Percentiles rank a stretch among this genome's conserved stretches.
Evolutionary conservation across 352 stramenopile genomes (phyloP).

Genomic region (Phytophthora cryptogea): DNA sequence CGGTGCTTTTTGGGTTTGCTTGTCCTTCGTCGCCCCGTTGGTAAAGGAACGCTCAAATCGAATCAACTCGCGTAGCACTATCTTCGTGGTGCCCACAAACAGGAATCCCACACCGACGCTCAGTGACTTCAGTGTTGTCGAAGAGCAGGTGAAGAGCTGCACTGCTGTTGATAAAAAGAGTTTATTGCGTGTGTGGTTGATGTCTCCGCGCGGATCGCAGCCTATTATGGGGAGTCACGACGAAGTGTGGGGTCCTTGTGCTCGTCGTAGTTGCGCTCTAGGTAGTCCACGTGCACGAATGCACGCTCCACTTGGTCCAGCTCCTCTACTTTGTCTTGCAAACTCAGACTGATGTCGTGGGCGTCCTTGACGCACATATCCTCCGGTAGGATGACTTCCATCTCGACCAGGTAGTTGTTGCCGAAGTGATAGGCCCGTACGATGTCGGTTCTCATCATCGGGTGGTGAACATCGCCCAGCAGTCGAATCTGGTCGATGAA

Average conservation of each 20-base stretch:
- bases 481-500: constrained; percentile 94
- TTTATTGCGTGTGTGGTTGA: neutral
- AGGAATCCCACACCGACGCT: neutral
- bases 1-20: constrained; percentile 3
- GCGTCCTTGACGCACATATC: constrained; percentile 92
- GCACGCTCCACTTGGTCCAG: constrained; percentile 96
- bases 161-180: neutral
- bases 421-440: constrained; percentile 96
- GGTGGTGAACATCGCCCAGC: constrained; percentile 88
- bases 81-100: neutral
- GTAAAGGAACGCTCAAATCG: constrained; percentile 2
- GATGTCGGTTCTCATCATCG: constrained; percentile 92
- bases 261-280: constrained; percentile 88
- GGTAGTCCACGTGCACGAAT: constrained; percentile 98
- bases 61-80: constrained; percentile 12
- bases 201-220: neutral
- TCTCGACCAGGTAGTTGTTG: constrained; percentile 94
- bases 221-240: constrained; percentile 38
- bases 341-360: constrained; percentile 96
- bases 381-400: constrained; percentile 86
- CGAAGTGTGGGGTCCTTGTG: constrained; percentile 87
- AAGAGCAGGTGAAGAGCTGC: too few species aligned
- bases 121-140: too few species aligned
- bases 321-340: constrained; percentile 96
- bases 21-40: neutral